phyloP scores from a whole-genome alignment of 257 asterid species.

The Solanum tarapatanum region DNA sequence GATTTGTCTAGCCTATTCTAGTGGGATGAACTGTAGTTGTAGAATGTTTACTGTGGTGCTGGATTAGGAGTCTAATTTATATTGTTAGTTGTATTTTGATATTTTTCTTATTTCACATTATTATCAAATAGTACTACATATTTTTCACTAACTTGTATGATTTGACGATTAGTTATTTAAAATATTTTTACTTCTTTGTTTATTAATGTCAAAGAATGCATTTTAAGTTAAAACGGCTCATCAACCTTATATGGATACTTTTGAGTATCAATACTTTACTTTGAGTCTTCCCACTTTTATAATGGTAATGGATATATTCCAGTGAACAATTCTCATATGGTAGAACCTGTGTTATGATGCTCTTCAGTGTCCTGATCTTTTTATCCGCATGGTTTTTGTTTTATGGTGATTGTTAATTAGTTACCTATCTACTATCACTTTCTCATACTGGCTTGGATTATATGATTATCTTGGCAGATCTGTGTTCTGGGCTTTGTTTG shows the following conservation, averaged over 20 bases:
- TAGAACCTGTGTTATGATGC: background rate
- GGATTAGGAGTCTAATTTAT: background rate
- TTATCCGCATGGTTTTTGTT: background rate
- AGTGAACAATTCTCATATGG: background rate
- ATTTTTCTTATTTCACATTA: no score
- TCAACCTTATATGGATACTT: background rate
- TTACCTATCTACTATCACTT: background rate
- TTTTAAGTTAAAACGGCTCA: background rate
- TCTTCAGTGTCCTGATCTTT: background rate
- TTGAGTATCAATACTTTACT: background rate
- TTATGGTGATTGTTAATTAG: background rate
- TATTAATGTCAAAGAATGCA: background rate
- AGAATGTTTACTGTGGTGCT: background rate
- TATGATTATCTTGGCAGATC: constrained; percentile 41
- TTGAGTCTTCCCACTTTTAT: background rate
- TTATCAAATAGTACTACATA: no score
- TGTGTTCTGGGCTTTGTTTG: constrained; percentile 97
- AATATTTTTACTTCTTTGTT: background rate
- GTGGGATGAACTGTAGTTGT: background rate
- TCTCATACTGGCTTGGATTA: background rate
- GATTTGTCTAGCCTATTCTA: background rate
- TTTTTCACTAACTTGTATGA: background rate
- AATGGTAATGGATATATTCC: background rate
- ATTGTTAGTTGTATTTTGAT: no score
- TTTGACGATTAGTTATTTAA: background rate